Conservation (phyloP, 1,284 basidiomycete species). For the Takashimella koratensis region DNA sequence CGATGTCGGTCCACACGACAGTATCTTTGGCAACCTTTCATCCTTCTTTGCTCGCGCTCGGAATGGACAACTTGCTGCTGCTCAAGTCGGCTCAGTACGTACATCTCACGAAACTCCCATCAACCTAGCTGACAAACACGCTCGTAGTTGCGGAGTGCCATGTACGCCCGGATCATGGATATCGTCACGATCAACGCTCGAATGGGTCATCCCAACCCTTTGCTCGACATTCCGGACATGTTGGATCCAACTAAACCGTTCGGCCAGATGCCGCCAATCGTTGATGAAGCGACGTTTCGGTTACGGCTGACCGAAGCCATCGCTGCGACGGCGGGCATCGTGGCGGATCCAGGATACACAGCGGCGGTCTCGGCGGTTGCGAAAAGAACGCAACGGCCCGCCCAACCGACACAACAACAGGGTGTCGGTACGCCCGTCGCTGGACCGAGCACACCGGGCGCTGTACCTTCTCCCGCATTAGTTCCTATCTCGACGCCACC, state of each 20-base stretch:
- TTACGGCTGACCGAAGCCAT: constrained; percentile 9
- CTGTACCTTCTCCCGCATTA: not conserved
- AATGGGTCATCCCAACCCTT: constrained; percentile 13
- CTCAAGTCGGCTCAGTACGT: not conserved
- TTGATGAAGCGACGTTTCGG: constrained; percentile 14
- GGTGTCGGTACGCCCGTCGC: not conserved
- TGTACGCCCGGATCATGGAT: constrained; percentile 2
- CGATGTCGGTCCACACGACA: not conserved
- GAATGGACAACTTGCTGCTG: not conserved
- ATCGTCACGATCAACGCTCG: constrained; percentile 23
- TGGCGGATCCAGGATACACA: constrained; percentile 12
- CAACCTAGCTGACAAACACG: no score
- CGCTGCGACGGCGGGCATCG: constrained; percentile 7
- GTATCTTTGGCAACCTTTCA: not conserved
- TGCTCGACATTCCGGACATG: constrained; percentile 20
- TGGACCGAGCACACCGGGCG: not conserved
- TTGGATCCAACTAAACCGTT: constrained; percentile 17
- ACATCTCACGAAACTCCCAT: not conserved
- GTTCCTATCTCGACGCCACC: not conserved
- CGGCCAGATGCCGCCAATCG: constrained; percentile 12
- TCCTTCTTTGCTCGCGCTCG: not conserved
- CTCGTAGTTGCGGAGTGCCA: not conserved
- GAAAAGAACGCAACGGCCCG: constrained; percentile 4
- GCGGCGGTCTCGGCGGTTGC: constrained; percentile 3
- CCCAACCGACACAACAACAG: constrained; percentile 4